These are phyloP conservation scores for Hygrocybe coccinea DNA, from an alignment of 768 basidiomycete species.

Conservation along the genomic window DNA sequence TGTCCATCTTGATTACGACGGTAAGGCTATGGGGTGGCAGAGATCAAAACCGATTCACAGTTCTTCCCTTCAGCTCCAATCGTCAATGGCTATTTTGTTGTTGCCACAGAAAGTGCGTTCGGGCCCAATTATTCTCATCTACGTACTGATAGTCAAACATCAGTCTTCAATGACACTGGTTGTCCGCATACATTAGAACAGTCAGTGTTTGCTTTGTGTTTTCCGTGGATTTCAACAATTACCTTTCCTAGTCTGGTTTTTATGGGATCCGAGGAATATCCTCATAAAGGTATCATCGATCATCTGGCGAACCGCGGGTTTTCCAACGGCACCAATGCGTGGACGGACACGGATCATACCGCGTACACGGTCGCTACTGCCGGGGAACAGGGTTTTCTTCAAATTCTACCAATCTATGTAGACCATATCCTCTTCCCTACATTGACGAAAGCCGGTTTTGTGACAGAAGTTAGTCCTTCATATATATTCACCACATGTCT, in stretches of 20 bases:
- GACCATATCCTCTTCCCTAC: constrained; percentile 98
- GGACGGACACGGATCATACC: constrained; percentile 95
- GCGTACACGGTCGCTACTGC: constrained; percentile 96
- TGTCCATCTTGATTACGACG: constrained; percentile 88
- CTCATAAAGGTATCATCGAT: constrained; percentile 94
- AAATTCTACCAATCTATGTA: constrained; percentile 81
- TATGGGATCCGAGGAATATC: constrained; percentile 93
- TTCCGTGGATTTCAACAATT: constrained; percentile 4
- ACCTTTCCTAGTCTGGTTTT: constrained; percentile 65
- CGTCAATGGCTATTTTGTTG: constrained; percentile 86
- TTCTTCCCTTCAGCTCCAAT: constrained; percentile 56
- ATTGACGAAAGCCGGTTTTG: constrained; percentile 71
- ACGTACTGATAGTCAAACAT: constrained; percentile 1
- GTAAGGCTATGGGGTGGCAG: constrained; percentile 35
- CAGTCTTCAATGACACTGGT: constrained; percentile 91
- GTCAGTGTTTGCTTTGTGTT: constrained; percentile 40
- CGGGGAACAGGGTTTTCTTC: constrained; percentile 86
- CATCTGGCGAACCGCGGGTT: constrained; percentile 92
- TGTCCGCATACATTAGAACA: constrained; percentile 97
- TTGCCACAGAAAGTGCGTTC: constrained; percentile 77
- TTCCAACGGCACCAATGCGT: constrained; percentile 89
- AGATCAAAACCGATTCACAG: background rate
- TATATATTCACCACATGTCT: background rate
- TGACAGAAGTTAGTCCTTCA: constrained; percentile 49
- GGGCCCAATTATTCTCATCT: background rate